Percentiles rank a stretch among this genome's conserved stretches.
Evolutionary conservation across 2,329 filamentous ascomycete genomes (phyloP).

Genomic region (Clonostachys byssicola): DNA sequence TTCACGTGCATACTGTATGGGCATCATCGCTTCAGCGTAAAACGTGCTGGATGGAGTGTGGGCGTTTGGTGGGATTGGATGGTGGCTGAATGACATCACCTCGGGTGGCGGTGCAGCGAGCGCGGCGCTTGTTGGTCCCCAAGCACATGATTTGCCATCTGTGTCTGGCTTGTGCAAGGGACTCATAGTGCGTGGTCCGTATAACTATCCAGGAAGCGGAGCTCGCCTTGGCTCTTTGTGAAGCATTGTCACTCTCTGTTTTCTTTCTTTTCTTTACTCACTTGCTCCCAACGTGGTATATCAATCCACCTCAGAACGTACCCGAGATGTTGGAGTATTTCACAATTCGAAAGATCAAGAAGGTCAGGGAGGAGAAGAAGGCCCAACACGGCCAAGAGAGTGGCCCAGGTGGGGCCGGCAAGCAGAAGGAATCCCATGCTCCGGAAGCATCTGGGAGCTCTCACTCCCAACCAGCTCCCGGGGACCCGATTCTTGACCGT

Average conservation of each 20-base stretch:
- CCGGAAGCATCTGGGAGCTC: constrained; percentile 16
- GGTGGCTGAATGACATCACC: constrained; percentile 23
- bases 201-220: no score
- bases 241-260: neutral
- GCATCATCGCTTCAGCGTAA: neutral
- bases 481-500: constrained; percentile 44
- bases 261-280: neutral
- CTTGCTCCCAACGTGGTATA: neutral
- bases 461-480: constrained; percentile 10
- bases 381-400: constrained; percentile 12
- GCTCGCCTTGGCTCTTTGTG: no score
- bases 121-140: no score
- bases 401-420: constrained; percentile 9
- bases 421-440: neutral
- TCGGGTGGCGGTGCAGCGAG: constrained; percentile 16
- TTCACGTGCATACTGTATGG: no score
- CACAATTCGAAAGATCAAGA: constrained; percentile 58
- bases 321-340: constrained; percentile 59
- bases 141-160: no score
- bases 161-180: no score
- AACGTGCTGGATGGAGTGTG: constrained; percentile 1
- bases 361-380: constrained; percentile 47
- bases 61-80: neutral
- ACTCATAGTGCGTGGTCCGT: no score
- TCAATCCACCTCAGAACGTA: neutral